A percentile compares a stretch with the other conserved stretches of the same genome.
phyloP scores from a whole-genome alignment of 768 basidiomycete genomes.

The Sarcodon aspratus region DNA sequence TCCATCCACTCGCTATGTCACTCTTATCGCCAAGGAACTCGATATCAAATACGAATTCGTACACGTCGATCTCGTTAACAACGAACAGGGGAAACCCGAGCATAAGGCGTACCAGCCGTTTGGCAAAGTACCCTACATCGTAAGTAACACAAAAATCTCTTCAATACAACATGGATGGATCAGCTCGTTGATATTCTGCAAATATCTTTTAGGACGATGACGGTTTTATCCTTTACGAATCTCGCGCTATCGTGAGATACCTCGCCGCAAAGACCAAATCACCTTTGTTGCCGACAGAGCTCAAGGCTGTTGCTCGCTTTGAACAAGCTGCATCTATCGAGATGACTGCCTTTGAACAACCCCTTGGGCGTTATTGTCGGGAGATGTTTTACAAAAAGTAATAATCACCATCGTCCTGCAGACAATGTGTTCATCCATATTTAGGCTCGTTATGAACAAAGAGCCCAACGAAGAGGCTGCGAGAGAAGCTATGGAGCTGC shows the following conservation, averaged over 20 bases:
- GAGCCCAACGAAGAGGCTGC: no score
- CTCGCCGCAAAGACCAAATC: constrained; percentile 38
- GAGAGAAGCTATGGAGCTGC: constrained; percentile 12
- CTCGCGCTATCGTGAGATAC: constrained; percentile 51
- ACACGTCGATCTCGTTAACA: constrained; percentile 27
- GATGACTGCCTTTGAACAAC: constrained; percentile 38
- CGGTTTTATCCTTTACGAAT: constrained; percentile 52
- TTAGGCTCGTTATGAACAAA: no score
- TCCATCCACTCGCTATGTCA: constrained; percentile 41
- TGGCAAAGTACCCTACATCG: constrained; percentile 49
- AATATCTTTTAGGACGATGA: constrained; percentile 29
- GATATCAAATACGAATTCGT: constrained; percentile 42
- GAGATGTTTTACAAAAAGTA: constrained; percentile 47
- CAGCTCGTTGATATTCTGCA: no score
- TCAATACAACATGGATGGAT: no score
- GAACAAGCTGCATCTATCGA: constrained; percentile 37
- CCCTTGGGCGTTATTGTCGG: constrained; percentile 24
- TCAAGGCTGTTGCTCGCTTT: constrained; percentile 25
- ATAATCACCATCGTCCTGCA: not conserved
- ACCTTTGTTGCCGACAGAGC: constrained; percentile 12
- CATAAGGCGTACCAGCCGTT: constrained; percentile 47
- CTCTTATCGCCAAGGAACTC: constrained; percentile 40
- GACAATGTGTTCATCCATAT: no score
- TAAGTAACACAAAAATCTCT: not conserved
- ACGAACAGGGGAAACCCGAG: constrained; percentile 33